A percentile compares a stretch with the other conserved stretches of the same genome.
phyloP scores from a whole-genome alignment of 2,329 filamentous ascomycete genomes.

The Aureobasidium namibiae region DNA sequence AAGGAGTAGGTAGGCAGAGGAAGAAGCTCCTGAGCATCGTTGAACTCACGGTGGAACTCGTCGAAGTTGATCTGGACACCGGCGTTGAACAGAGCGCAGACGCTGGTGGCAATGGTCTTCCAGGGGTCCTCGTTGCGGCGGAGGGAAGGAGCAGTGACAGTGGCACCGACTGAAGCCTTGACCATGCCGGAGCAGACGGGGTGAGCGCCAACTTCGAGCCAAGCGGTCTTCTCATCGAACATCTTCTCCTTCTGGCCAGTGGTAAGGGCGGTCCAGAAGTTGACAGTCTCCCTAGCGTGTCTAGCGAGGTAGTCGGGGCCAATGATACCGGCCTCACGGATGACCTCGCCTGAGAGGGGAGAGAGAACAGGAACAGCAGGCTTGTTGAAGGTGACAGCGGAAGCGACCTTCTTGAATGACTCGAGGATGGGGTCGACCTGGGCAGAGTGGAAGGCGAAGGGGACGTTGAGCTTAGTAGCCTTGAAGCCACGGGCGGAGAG shows the following conservation, averaged over 20 bases:
- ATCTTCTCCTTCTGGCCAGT: conserved; percentile 50
- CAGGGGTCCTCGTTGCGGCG: conserved; percentile 56
- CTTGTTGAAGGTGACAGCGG: conserved; percentile 47
- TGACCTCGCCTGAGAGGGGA: conserved; percentile 53
- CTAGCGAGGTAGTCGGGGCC: conserved; percentile 55
- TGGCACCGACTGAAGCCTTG: conserved; percentile 53
- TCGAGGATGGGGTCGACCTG: conserved; percentile 57
- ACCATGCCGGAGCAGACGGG: conserved; percentile 62
- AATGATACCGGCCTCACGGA: conserved; percentile 50
- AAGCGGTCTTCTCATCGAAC: conserved; percentile 59
- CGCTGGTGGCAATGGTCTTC: conserved; percentile 52
- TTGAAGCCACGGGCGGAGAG: conserved; percentile 49
- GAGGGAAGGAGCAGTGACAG: conserved; percentile 51
- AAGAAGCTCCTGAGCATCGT: conserved; percentile 50
- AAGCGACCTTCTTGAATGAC: conserved; percentile 49
- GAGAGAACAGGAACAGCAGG: conserved; percentile 59
- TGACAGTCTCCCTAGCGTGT: conserved; percentile 59
- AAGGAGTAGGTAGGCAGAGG: conserved; percentile 61
- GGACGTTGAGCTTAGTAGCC: conserved; percentile 54
- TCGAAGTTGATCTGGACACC: conserved; percentile 62
- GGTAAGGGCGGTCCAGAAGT: conserved; percentile 57
- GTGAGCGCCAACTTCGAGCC: conserved; percentile 68
- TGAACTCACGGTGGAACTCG: conserved; percentile 59
- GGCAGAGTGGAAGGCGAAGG: conserved; percentile 59
- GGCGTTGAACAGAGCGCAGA: conserved; percentile 52